Conservation (phyloP, 306 rosid species). For the Castanopsis chinensis region DNA sequence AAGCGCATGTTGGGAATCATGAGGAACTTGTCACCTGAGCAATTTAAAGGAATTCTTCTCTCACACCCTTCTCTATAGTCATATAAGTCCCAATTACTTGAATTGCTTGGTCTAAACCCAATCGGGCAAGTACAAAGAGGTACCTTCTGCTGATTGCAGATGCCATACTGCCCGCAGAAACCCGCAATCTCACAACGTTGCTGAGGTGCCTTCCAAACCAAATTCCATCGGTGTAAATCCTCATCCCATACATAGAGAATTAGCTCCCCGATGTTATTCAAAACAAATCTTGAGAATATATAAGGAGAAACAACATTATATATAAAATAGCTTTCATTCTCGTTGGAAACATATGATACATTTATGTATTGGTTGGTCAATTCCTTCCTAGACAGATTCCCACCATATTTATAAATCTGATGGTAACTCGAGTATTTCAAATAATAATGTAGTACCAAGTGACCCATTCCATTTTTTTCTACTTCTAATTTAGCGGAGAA, state of each 20-base stretch:
- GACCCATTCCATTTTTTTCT: no score
- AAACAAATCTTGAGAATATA: constrained; percentile 11
- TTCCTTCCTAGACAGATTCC: no score
- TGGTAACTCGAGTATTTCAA: no score
- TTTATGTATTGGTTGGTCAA: no score
- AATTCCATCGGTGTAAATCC: constrained; percentile 14
- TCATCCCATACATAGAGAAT: constrained; percentile 22
- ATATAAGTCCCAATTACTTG: constrained; percentile 35
- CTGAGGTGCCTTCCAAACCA: constrained; percentile 42
- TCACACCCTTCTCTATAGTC: constrained; percentile 46
- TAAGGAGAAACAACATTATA: constrained; percentile 10
- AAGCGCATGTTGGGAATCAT: no score
- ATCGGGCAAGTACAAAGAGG: constrained; percentile 35
- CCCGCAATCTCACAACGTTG: constrained; percentile 41
- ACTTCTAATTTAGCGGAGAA: no score
- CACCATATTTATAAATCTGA: no score
- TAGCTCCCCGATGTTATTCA: constrained; percentile 43
- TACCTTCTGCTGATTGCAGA: constrained; percentile 25
- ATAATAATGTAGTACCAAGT: no score
- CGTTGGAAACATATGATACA: background rate
- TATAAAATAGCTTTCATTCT: constrained; percentile 41
- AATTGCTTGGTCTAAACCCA: constrained; percentile 40
- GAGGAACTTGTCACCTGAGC: no score
- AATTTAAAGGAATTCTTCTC: background rate
- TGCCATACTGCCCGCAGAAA: constrained; percentile 45